Evolutionary conservation across 768 basidiomycete genomes (phyloP), one percentile per base, ranked within the genome.

Genomic region (Suillus plorans): DNA sequence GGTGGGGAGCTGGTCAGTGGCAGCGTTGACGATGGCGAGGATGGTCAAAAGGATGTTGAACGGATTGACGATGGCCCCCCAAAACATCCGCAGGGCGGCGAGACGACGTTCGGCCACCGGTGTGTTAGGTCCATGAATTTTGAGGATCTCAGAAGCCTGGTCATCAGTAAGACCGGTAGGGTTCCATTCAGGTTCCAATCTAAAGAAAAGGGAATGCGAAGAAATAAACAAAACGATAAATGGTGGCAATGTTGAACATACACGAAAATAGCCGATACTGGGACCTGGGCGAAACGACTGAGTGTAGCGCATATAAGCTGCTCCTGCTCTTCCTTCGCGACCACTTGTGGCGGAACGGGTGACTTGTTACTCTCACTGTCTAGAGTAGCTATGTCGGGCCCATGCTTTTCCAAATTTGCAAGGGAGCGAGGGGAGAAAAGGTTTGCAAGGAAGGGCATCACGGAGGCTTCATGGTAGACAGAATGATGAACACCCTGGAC

Each of bases 1-100:
- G 2, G 76, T 77, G 8, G 76, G 69, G 16, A 72, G 36, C 25
- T 78, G 77, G 52, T 71, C 12, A 18, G 76, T 77, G 16, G 72
- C 78, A n/a, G 75, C 68, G 44, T 74, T 78, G 45, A 79, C 60
- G 5, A 72, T 0, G 0, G 76, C 76, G 10, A 77, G 75, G 53
- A 75, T 63, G 8, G 69, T 71, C 64, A 77, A 61, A 45, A 77
- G 69, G 14, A 79, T 60, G 6, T 77, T 77, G 69, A 77, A 77
- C 5, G 76, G 75, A 57, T 79, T 78, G 70, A 70, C 72, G 18
- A 79, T n/a, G 16, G 77, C 78, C 37, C 67, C 69, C 69, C 74
- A 76, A 31, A 78, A 62, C 25, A 76, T 61, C n/a, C 61, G 50
- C 57, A 79, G 47, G 3, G 70, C 70, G 3, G 71, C 74, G 55